phyloP scores from a whole-genome alignment of 768 basidiomycete genomes.

The Suillus subalutaceus region DNA sequence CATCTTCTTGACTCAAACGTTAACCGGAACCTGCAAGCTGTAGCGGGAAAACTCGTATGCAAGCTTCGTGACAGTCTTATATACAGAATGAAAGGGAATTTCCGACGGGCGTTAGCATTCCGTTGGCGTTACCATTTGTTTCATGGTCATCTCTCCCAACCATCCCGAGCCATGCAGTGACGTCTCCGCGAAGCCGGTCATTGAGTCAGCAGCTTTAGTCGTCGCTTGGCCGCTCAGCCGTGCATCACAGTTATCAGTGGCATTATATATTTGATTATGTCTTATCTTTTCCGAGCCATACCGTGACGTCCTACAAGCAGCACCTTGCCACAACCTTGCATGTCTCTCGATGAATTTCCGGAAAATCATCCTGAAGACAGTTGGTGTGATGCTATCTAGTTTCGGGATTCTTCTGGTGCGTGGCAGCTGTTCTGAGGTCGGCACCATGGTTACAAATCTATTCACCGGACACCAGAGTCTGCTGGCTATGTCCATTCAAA shows the following conservation, averaged over 20 bases:
- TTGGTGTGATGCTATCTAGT: not conserved
- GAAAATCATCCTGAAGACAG: not conserved
- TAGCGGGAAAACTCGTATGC: not conserved
- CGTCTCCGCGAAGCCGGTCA: not conserved
- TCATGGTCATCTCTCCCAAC: not conserved
- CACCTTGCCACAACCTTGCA: not conserved
- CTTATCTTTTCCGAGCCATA: too few relatives aligned
- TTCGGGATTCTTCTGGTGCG: not conserved
- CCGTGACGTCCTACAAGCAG: not conserved
- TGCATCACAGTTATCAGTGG: too few relatives aligned
- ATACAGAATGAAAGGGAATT: not conserved
- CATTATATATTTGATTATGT: not conserved
- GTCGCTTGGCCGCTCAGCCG: not conserved
- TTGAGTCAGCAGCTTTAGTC: conserved; percentile 3
- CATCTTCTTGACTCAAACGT: not conserved
- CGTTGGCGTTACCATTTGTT: not conserved
- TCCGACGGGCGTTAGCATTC: not conserved
- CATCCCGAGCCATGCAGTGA: not conserved
- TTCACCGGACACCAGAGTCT: not conserved
- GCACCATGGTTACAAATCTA: not conserved
- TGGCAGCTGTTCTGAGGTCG: not conserved
- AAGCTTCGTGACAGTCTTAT: not conserved
- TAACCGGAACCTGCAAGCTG: not conserved
- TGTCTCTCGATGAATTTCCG: not conserved
- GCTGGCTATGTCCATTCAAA: conserved; percentile 1